Evolutionary conservation across 768 basidiomycete genomes (phyloP).

Genomic region (Tulasnella sp.): DNA sequence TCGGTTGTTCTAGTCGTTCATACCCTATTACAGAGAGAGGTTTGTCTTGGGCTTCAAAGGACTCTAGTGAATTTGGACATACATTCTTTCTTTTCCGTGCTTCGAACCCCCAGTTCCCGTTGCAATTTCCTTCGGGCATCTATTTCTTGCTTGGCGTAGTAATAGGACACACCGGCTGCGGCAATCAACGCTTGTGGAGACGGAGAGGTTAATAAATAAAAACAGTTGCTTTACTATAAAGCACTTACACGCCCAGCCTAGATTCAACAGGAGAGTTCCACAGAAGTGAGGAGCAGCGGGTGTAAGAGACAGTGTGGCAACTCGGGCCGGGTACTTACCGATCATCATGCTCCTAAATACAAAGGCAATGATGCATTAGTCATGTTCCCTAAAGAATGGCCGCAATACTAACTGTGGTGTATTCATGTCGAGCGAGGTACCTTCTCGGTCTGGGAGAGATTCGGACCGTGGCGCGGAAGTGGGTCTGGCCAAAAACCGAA

Average conservation of each 20-base stretch:
- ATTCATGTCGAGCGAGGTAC: conserved; percentile 5
- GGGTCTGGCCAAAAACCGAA: neutral
- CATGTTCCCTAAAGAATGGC: neutral
- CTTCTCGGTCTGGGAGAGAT: neutral
- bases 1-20: conserved; percentile 23
- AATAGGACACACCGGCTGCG: conserved; percentile 41
- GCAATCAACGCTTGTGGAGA: conserved; percentile 33
- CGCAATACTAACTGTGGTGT: conserved; percentile 1
- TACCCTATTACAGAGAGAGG: conserved; percentile 20
- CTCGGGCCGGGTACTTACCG: neutral
- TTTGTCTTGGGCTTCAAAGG: neutral
- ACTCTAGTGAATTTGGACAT: conserved; percentile 25
- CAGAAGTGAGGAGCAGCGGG: neutral
- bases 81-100: conserved; percentile 39
- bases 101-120: conserved; percentile 35
- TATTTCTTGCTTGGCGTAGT: conserved; percentile 40
- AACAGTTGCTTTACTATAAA: neutral
- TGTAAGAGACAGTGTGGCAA: neutral
- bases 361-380: neutral
- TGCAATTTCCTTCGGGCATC: conserved; percentile 39
- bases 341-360: conserved; percentile 21
- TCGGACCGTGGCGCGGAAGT: neutral
- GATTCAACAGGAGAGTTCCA: too few relatives aligned
- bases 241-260: conserved; percentile 24
- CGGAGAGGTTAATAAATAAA: neutral